Percentiles rank a stretch among this genome's conserved stretches.
Conservation (phyloP, 164 flowering plant genomes). For the Magnolia changhungtana region DNA sequence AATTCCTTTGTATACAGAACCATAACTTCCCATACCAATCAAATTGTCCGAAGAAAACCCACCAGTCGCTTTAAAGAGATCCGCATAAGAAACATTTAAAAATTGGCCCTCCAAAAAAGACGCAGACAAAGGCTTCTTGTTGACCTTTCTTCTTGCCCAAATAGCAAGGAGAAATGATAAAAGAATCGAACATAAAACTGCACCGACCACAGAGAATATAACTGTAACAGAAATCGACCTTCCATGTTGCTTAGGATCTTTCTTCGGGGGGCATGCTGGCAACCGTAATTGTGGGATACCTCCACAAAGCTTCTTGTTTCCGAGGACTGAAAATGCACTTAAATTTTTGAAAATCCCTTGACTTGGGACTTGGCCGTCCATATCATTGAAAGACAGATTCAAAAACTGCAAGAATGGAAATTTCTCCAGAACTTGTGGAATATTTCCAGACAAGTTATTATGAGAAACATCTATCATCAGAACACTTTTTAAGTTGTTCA, state of each 20-base stretch:
- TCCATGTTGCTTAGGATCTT: background rate
- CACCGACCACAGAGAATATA: conserved; percentile 3
- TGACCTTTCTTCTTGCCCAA: background rate
- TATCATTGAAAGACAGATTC: conserved; percentile 27
- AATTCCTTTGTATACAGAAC: conserved; percentile 33
- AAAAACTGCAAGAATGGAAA: conserved; percentile 8
- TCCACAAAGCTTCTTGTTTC: conserved; percentile 15
- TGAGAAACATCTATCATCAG: conserved; percentile 24
- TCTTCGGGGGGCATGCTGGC: conserved; percentile 8
- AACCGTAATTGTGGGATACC: conserved; percentile 5
- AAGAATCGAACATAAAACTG: background rate
- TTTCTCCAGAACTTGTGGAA: conserved; percentile 22
- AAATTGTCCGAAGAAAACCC: conserved; percentile 29
- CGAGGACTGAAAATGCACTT: conserved; percentile 9
- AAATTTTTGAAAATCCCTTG: conserved; percentile 23
- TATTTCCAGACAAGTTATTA: conserved; percentile 28
- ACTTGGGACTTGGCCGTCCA: conserved; percentile 27
- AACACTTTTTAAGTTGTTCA: conserved; percentile 11
- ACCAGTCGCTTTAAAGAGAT: conserved; percentile 26
- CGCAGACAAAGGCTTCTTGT: background rate
- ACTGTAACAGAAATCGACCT: background rate
- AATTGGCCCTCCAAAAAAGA: background rate
- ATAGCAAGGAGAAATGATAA: background rate
- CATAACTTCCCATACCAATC: conserved; percentile 35
- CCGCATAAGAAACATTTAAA: conserved; percentile 21